Base-by-base conservation (phyloP, 108 stramenopile genomes). In the Nitzschia putrida region DNA sequence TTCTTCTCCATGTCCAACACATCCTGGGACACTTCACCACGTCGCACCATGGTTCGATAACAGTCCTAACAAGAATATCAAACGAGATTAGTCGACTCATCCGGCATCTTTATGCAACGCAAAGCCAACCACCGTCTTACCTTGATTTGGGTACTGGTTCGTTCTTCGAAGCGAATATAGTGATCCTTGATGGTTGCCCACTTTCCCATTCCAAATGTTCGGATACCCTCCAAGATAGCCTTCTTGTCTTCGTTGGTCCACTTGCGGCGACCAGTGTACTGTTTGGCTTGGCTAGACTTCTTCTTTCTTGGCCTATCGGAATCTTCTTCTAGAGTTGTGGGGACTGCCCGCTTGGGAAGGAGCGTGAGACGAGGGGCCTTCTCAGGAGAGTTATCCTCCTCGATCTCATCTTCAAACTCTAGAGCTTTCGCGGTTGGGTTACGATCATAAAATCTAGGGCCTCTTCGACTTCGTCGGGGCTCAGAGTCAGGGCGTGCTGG, bases 111-210 rank as follows among this genome's bases (percentile, higher is more conserved):
- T 5, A 50, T 20, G 20, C 20, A 50, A 34, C 1, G 1, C 4
- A 4, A 34, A 34, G 29, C 29, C 29, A 34, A 34, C 29, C 1
- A 34, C 29, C 4, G 1, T 4, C 71, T 16, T 44, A 72, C 71
- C 71, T 91, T 91, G 74, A 91, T 85, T 57, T 88, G 83, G 12
- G 85, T 84, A 34, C 73, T 65, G 12, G 73, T 74, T 34, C 90
- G 77, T 50, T 87, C 61, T 40, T 68, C 73, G 22, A 91, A 74
- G 42, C 83, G 64, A 4, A 83, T 63, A 47, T 80, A 85, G 2
- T 72, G 22, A 13, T 69, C 52, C 76, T 91, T 91, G 71, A 91
- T 88, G 3, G 75, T 37, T 7, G 78, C 67, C 90, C 90, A 91
- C 10, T 64, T 83, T 8, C 87, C 87, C 10, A 53, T 21, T 43